phyloP scores from a whole-genome alignment of 2,329 filamentous ascomycete genomes.

The Elsinoe perseae region DNA sequence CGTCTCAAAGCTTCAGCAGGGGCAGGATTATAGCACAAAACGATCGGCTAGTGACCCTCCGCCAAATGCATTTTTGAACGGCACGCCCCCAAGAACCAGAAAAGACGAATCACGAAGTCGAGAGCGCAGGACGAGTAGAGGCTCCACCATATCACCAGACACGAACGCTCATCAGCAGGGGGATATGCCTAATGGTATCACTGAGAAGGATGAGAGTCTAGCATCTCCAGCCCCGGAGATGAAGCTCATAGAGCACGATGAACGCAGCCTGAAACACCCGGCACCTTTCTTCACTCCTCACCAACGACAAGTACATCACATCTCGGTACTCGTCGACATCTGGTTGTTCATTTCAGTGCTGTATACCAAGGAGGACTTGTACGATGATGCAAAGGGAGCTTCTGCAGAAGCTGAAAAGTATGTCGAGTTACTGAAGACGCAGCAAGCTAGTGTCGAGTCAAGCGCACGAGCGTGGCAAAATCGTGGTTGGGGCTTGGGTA shows the following conservation, averaged over 20 bases:
- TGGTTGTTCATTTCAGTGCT: slow-evolving; percentile 88
- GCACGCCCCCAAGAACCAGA: neutral
- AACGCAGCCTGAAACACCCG: neutral
- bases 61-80: neutral
- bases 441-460: slow-evolving; percentile 52
- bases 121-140: neutral
- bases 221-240: neutral
- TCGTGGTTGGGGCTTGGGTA: slow-evolving; percentile 68
- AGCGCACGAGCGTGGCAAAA: slow-evolving; percentile 55
- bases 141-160: neutral
- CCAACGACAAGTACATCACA: slow-evolving; percentile 48
- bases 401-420: slow-evolving; percentile 74
- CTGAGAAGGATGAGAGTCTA: slow-evolving; percentile 4
- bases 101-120: neutral
- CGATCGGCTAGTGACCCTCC: slow-evolving; percentile 12
- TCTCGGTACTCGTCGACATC: slow-evolving; percentile 61
- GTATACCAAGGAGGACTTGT: slow-evolving; percentile 73
- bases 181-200: neutral
- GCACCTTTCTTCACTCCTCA: neutral
- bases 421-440: slow-evolving; percentile 60
- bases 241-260: neutral
- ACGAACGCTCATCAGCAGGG: neutral
- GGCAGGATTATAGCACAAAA: neutral
- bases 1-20: neutral
- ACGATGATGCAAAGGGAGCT: slow-evolving; percentile 71